phyloP scores from a whole-genome alignment of 2,329 filamentous ascomycete genomes.

The Myriosclerotinia scirpicola region DNA sequence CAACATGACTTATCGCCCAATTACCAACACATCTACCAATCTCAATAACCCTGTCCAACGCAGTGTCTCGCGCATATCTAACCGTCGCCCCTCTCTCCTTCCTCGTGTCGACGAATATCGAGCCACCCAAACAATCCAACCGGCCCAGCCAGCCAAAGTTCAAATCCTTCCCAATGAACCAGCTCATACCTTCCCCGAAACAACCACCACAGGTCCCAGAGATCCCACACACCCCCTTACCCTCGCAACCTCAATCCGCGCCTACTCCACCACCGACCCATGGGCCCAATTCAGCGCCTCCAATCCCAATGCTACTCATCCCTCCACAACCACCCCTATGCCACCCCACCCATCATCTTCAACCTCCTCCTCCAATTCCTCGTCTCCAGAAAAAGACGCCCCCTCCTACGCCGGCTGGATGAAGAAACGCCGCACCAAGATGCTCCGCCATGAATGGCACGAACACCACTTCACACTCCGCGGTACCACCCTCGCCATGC shows the following conservation, averaged over 20 bases:
- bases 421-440: slow-evolving; percentile 87
- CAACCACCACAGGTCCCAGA: neutral
- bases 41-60: slow-evolving; percentile 28
- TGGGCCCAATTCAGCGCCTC: slow-evolving; percentile 23
- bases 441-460: slow-evolving; percentile 91
- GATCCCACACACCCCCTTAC: neutral
- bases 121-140: slow-evolving; percentile 33
- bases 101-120: slow-evolving; percentile 68
- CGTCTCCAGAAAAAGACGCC: slow-evolving; percentile 45
- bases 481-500: slow-evolving; percentile 72
- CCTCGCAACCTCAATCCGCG: slow-evolving; percentile 14
- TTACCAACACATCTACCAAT: slow-evolving; percentile 26
- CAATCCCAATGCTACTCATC: slow-evolving; percentile 34
- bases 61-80: slow-evolving; percentile 49
- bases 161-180: slow-evolving; percentile 7
- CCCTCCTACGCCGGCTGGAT: slow-evolving; percentile 81
- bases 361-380: slow-evolving; percentile 29
- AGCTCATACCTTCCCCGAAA: slow-evolving; percentile 13
- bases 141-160: neutral
- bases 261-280: slow-evolving; percentile 16
- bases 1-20: slow-evolving; percentile 76
- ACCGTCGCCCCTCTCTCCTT: slow-evolving; percentile 67
- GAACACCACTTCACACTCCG: slow-evolving; percentile 87
- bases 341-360: slow-evolving; percentile 25
- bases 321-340: slow-evolving; percentile 27